Evolutionary conservation across 352 stramenopile species (phyloP), one percentile per base, ranked within the genome.

Genomic region (Phytophthora aleatoria): DNA sequence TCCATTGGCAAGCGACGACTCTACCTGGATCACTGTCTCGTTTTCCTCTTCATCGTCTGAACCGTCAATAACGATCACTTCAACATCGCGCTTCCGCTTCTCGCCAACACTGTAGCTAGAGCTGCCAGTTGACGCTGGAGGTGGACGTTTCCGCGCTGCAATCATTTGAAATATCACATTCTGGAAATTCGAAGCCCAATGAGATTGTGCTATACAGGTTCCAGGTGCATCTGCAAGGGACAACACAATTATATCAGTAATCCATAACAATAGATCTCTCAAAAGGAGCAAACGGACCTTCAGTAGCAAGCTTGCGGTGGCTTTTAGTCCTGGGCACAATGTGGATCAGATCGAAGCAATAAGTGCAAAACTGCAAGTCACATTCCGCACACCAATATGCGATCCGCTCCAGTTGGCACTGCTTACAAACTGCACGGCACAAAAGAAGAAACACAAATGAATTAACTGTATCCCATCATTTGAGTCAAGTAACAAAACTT

Each of bases 21-120:
- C 39, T n/a, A 1, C 45, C 31, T 31, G 36, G 6, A 20, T 52
- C 30, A 20, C 9, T 47, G 28, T 13, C 39, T 57, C 41, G 7
- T 27, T 28, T 12, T 61, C 51, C n/a, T 27, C 41, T 26, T 64
- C 39, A 2, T 77, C 73, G 3, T 79, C 35, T 15, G 35, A 41
- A 12, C 35, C 74, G 45, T 89, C 78, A 39, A 92, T 78, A 30
- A 74, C 71, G 28, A 92, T 91, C 28, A 89, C 67, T 55, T 92
- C 83, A 27, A 74, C 42, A n/a, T 75, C 55, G 13, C 81, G 74
- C 50, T 90, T 90, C 8, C 80, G 77, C 50, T 90, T 89, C 27
- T 54, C 66, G 24, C 66, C 44, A 3, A 56, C 48, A 12, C 4
- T 58, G 24, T 48, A 30, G 28, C 30, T 38, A 41, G 24, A 45